Evolutionary conservation across 1,284 basidiomycete genomes (phyloP), one percentile per base, ranked within the genome.

Genomic region (Stereum hirsutum): DNA sequence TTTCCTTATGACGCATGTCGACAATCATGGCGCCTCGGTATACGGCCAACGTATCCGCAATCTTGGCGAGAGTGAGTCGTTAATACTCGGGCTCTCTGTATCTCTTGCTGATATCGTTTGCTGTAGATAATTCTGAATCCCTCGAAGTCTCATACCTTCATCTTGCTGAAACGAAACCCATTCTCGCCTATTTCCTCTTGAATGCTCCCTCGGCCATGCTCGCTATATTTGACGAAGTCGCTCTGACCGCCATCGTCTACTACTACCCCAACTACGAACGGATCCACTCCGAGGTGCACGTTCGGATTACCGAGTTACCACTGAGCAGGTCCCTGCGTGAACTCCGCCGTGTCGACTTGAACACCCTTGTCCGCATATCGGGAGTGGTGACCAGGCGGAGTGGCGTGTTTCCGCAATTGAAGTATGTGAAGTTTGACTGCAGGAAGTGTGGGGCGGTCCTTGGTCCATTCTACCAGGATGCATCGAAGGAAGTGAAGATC

Each of bases 351-450:
- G 77, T 77, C 38, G 86, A 99, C 58, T 74, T 99, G 42, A 98
- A 99, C 70, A 90, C 88, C 51, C 85, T 99, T 31, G 93, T 99
- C 27, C 87, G 95, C 36, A 89, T 99, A 10, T 81, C 84, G 4
- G 96, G 96, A 26, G 96, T 99, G n/a, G 95, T 99, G 37, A 99
- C 96, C 1, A 75, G 96, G 44, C 78, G 96, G 38, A 92, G 82
- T 8, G 95, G 96, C 19, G 94, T 99, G 8, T 98, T 99, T 66
- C 96, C 96, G 11, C 96, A 99, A 64, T 72, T 99, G 51, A 99
- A 99, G 68, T 97, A 98, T 59, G 94, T 99, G 65, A 98, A 98
- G 61, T 99, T 99, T 56, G 92, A 99, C 64, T 99, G 96, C 63
- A 72, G 73, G 42, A 94, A 93, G 60, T 99, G 96, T 56, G 87